Conservation (phyloP, 139 green algal genomes). For the Ettlia oleoabundans region DNA sequence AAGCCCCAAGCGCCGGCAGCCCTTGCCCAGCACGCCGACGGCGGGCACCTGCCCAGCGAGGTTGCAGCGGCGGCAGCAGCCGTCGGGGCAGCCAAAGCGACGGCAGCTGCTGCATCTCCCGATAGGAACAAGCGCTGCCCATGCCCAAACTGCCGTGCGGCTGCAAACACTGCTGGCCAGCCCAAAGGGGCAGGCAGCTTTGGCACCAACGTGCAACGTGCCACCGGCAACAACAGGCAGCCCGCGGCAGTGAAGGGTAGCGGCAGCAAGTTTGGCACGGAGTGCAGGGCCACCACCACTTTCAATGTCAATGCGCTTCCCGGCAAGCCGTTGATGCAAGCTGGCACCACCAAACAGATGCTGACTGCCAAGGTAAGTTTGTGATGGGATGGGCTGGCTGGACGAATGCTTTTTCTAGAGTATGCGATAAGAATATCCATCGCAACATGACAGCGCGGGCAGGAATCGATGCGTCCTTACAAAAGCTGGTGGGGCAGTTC, state of each 20-base stretch:
- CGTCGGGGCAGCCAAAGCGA: neutral
- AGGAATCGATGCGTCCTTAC: too few relatives aligned
- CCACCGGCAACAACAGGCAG: neutral
- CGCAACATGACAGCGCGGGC: too few relatives aligned
- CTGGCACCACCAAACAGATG: neutral
- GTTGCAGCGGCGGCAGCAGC: neutral
- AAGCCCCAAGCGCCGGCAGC: too few relatives aligned
- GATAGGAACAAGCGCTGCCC: conserved; percentile 5
- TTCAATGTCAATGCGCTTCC: conserved; percentile 8
- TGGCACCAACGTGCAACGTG: neutral
- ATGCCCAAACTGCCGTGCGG: conserved; percentile 25
- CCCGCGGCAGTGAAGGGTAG: neutral
- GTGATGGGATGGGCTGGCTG: neutral
- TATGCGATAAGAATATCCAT: too few relatives aligned
- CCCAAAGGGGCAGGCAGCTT: neutral
- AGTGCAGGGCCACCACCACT: neutral
- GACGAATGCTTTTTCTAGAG: too few relatives aligned
- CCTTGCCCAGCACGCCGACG: neutral
- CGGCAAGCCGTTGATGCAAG: conserved; percentile 15
- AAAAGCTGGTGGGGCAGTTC: too few relatives aligned
- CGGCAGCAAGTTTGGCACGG: neutral
- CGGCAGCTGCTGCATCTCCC: neutral
- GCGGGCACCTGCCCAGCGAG: neutral
- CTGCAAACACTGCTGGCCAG: neutral
- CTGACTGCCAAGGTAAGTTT: neutral